Evolutionary conservation across 257 asterid species (phyloP), one percentile per base, ranked within the genome.

Genomic region (Scutellaria barbata): DNA sequence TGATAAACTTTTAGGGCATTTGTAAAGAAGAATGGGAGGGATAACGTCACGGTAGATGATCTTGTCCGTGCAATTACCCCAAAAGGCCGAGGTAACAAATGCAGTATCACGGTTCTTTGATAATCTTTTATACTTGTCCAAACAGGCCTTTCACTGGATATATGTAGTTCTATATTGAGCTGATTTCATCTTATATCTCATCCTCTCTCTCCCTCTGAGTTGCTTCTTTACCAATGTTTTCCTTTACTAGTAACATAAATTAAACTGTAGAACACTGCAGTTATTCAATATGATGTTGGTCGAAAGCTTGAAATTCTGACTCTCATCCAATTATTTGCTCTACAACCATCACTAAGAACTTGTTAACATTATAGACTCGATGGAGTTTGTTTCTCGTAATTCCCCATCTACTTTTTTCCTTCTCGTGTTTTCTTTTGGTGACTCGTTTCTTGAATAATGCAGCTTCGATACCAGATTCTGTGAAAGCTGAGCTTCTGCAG

Each of bases 401-500:
- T 71, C 35, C 35, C 35, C 35, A 30, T 30, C 35, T 30, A 2
- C 4, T 30, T 30, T 30, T 30, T 22, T 63, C 60, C 39, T 14
- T 14, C 10, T 17, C 22, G 37, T 14, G 52, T 40, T 35, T n/a
- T 30, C 35, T 30, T 30, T n/a, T 6, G 10, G 33, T 72, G 56
- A 41, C 42, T 9, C 11, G 10, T 72, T 43, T 46, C 60, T 59
- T 52, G 1, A 50, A 58, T 16, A 12, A 8, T 85, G 82, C 82
- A 81, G 85, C 85, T 74, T 74, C 80, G 1, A 81, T 81, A 74
- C 85, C 85, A 42, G 85, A 77, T 62, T 77, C 82, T 8, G 85
- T 81, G 66, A 81, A 81, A 63, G 85, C 85, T 0, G 85, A 81
- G 82, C 85, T 81, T 55, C 78, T 81, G 71, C 85, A 81, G 75